phyloP scores from a whole-genome alignment of 2,329 filamentous ascomycete species.

The Aspergillus carbonarius region DNA sequence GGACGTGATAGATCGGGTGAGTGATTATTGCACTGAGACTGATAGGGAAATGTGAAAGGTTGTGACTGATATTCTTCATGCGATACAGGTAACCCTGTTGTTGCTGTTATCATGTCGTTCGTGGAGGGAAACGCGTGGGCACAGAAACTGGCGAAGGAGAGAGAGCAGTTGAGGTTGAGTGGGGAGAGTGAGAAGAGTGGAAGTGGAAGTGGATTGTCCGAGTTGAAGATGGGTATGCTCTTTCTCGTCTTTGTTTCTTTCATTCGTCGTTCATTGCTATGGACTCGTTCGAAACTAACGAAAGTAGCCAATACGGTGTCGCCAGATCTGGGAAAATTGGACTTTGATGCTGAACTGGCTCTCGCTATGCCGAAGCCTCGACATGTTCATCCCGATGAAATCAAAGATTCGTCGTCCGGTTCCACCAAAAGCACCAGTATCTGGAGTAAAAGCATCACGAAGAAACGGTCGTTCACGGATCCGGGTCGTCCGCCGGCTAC shows the following conservation, averaged over 20 bases:
- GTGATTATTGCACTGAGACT: too few species aligned
- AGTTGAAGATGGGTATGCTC: neutral
- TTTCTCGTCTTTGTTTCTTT: too few species aligned
- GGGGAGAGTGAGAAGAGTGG: neutral
- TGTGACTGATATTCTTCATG: too few species aligned
- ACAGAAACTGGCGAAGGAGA: slow-evolving; percentile 21
- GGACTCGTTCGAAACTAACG: neutral
- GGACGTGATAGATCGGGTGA: too few species aligned
- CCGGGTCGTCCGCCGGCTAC: neutral
- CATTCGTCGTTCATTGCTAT: neutral
- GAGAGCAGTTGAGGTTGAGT: neutral
- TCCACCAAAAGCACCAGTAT: neutral
- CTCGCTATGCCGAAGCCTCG: slow-evolving; percentile 31
- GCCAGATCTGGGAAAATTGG: slow-evolving; percentile 11
- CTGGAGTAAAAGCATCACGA: slow-evolving; percentile 6
- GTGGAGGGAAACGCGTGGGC: slow-evolving; percentile 29
- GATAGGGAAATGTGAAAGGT: neutral
- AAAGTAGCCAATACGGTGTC: neutral
- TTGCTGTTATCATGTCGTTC: slow-evolving; percentile 10
- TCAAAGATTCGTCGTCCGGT: neutral
- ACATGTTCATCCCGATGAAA: slow-evolving; percentile 7
- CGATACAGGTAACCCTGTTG: too few species aligned
- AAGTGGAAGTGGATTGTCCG: neutral
- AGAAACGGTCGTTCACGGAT: slow-evolving; percentile 21
- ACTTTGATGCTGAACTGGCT: slow-evolving; percentile 28